phyloP scores from a whole-genome alignment of 176 grass and related monocot genomes.

The Lolium rigidum region DNA sequence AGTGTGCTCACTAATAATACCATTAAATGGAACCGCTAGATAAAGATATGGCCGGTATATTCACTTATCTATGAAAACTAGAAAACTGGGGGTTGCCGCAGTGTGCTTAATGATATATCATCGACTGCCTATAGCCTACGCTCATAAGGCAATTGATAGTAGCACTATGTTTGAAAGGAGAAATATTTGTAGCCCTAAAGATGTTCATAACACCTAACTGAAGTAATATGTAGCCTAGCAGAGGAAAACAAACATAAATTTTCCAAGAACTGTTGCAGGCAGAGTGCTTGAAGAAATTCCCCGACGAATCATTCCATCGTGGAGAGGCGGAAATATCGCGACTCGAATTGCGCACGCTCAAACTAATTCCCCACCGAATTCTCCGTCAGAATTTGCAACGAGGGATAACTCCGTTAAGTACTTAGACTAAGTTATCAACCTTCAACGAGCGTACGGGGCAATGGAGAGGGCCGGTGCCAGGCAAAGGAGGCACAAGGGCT shows the following conservation, averaged over 20 bases:
- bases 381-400: background rate
- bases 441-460: background rate
- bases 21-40: background rate
- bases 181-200: background rate
- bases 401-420: background rate
- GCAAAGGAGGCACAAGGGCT: background rate
- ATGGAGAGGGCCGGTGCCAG: background rate
- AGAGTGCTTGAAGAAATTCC: constrained; percentile 54
- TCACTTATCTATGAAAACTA: background rate
- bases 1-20: background rate
- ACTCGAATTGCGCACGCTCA: background rate
- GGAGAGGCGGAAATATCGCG: background rate
- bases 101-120: background rate
- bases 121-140: background rate
- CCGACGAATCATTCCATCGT: background rate
- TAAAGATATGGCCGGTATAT: background rate
- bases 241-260: background rate
- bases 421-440: background rate
- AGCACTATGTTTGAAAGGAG: too few species aligned
- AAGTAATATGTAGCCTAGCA: background rate
- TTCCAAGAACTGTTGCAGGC: background rate
- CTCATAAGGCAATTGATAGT: background rate
- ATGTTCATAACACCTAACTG: background rate
- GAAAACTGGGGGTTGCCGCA: background rate
- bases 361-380: background rate